Conservation (phyloP, 805 yeast species). For the Myxozyma udenii region DNA sequence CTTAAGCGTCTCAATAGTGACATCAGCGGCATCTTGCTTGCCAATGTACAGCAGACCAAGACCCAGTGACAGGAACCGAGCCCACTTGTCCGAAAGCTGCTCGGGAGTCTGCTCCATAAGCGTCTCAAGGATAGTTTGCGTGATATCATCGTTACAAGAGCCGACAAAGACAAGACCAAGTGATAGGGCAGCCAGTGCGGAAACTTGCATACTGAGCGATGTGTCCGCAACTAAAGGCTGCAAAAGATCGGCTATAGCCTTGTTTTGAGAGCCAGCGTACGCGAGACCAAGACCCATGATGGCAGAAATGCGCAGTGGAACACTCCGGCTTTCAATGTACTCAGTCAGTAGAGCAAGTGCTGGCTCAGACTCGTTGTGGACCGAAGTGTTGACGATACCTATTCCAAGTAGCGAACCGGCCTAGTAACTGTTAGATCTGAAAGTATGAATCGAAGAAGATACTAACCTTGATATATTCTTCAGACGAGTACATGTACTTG, state of each 20-base stretch:
- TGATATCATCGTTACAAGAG: conserved; percentile 89
- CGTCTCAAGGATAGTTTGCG: conserved; percentile 87
- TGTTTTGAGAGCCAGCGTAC: conserved; percentile 89
- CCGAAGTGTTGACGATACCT: conserved; percentile 87
- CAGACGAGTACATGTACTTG: conserved; percentile 79
- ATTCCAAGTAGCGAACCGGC: conserved; percentile 97
- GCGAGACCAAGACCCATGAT: conserved; percentile 91
- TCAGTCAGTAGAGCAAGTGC: conserved; percentile 81
- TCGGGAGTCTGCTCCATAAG: conserved; percentile 76
- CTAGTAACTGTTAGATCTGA: conserved; percentile 78
- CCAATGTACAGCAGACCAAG: conserved; percentile 90
- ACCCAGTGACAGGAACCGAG: conserved; percentile 86
- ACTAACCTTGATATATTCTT: conserved; percentile 77
- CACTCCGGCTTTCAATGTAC: conserved; percentile 63
- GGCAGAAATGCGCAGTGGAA: conserved; percentile 70
- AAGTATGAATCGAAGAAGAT: conserved; percentile 90
- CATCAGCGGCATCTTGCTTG: conserved; percentile 85
- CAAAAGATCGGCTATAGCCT: conserved; percentile 71
- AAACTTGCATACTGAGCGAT: conserved; percentile 68
- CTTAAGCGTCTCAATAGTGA: conserved; percentile 82
- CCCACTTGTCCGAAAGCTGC: conserved; percentile 82
- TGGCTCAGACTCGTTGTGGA: conserved; percentile 90
- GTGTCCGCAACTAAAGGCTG: conserved; percentile 80
- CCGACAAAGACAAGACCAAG: conserved; percentile 95
- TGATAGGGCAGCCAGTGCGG: conserved; percentile 84